phyloP scores from a whole-genome alignment of 108 stramenopile genomes.

The Discostella pseudostelligera region DNA sequence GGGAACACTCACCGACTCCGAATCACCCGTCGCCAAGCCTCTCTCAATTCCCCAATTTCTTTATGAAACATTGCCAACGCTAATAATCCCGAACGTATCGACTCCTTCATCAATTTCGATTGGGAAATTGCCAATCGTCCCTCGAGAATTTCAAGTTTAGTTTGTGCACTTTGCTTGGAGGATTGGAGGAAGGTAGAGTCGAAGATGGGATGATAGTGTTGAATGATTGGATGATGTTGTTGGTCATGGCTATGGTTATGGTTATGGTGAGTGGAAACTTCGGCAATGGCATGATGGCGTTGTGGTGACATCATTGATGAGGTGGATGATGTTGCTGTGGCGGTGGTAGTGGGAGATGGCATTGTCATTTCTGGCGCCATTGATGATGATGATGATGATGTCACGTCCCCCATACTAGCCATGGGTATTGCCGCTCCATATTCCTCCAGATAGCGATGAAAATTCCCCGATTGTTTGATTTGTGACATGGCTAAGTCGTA shows the following conservation, averaged over 20 bases:
- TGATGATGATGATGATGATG: slow-evolving; percentile 7
- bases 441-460: slow-evolving; percentile 55
- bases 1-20: slow-evolving; percentile 37
- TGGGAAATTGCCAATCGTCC: slow-evolving; percentile 69
- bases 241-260: neutral
- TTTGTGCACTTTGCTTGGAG: neutral
- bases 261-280: no score
- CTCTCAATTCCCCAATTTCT: slow-evolving; percentile 53
- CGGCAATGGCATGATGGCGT: neutral
- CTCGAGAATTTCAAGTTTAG: slow-evolving; percentile 33
- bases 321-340: neutral
- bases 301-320: no score
- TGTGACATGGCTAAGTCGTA: slow-evolving; percentile 54
- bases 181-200: neutral
- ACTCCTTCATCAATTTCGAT: slow-evolving; percentile 75
- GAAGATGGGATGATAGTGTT: slow-evolving; percentile 3
- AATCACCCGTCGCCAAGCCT: slow-evolving; percentile 45
- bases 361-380: slow-evolving; percentile 1
- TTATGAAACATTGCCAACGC: slow-evolving; percentile 53
- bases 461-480: slow-evolving; percentile 54
- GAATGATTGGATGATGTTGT: neutral
- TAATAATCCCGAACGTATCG: slow-evolving; percentile 71
- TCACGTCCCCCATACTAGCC: no score
- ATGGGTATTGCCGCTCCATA: slow-evolving; percentile 18
- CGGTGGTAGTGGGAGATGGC: neutral